Evolutionary conservation across 176 grass and related monocot genomes (phyloP).

Genomic region (Triticum timopheevii): DNA sequence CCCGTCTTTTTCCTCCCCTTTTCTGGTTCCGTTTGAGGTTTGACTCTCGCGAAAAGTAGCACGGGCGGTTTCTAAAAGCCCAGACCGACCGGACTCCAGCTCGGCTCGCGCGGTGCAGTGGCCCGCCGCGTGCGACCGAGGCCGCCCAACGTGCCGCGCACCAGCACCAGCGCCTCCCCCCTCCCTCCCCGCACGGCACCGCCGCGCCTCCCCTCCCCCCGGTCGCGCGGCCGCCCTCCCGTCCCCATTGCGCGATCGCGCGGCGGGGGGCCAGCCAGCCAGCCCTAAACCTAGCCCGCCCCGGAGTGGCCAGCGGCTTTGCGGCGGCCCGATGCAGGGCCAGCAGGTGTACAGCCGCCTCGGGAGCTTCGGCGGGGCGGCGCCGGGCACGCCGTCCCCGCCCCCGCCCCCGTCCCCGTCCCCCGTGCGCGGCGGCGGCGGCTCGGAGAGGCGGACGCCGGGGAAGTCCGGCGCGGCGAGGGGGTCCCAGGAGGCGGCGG

Average conservation of each 20-base stretch:
- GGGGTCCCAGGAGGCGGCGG: background rate
- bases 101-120: background rate
- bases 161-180: background rate
- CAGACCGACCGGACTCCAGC: conserved; percentile 11
- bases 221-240: conserved; percentile 7
- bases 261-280: too few relatives aligned
- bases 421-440: conserved; percentile 1
- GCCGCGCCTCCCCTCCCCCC: background rate
- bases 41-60: background rate
- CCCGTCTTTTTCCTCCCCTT: background rate
- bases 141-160: conserved; percentile 14
- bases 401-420: conserved; percentile 56
- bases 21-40: background rate
- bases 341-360: conserved; percentile 69
- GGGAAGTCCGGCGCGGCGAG: conserved; percentile 37
- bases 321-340: conserved; percentile 46
- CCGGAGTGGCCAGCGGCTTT: background rate
- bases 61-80: conserved; percentile 1
- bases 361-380: conserved; percentile 51
- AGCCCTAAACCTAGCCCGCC: conserved; percentile 44
- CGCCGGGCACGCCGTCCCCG: conserved; percentile 36
- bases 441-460: conserved; percentile 32
- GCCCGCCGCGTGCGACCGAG: background rate
- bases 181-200: background rate
- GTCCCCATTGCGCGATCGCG: background rate